Base-by-base conservation (phyloP, 176 grass and related monocot genomes). In the Juncus effusus region DNA sequence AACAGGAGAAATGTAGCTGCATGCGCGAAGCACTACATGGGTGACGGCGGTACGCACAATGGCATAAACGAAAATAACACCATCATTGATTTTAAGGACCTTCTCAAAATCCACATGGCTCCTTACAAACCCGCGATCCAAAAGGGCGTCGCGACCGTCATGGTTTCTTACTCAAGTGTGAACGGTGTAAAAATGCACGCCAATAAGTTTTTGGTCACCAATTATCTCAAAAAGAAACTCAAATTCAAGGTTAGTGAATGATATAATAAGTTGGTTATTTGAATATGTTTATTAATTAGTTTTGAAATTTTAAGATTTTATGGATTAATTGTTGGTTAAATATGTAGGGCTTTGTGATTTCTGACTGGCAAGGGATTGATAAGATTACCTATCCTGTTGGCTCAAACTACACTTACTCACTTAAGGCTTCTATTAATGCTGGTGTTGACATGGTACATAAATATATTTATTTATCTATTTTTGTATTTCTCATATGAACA, bases 141-240 rank as follows among this genome's bases (percentile, higher is more conserved):
- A 51, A 66, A 67, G 84, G 88, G 88, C 9, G 80, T 92, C 65
- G 87, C 88, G 5, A 87, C 88, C 8, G 78, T 92, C 56, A 92
- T 92, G 88, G 61, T 76, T 64, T 92, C 88, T 0, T 92, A 81
- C 62, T 92, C 88, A 13, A 92, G 88, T 28, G 87, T 83, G 88
- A 92, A 92, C 0, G 88, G 88, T 37, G 62, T 45, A 16, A 91
- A 91, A 42, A 91, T 91, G 88, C 88, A 91, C n/a, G 80, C 88
- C 7, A 87, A 91, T 57, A 79, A 78, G 76, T 56, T 42, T 62
- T 70, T 91, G 3, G 41, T 91, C 59, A 91, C 84, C 7, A 77
- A 91, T 61, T 81, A 81, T 56, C 88, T 91, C 38, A 91, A 91
- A 70, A 87, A 91, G 40, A 91, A 62, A 28, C 88, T 91, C 56